A percentile compares a stretch with the other conserved stretches of the same genome.
Evolutionary conservation across 257 asterid genomes (phyloP).

Genomic region (Solanum chiquidenum): DNA sequence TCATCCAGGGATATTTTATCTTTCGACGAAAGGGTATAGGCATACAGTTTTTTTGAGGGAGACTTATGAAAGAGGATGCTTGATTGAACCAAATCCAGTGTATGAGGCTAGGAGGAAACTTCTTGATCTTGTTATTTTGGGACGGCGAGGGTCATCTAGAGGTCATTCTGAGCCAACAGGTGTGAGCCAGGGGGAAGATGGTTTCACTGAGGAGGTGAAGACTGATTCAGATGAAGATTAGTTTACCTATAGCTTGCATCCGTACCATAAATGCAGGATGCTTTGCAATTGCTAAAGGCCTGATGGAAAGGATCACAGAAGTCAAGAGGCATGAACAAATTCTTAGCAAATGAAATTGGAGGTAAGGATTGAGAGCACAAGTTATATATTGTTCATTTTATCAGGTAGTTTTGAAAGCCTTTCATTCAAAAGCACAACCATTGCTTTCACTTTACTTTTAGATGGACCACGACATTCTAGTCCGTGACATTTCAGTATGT

Average conservation of each 20-base stretch:
- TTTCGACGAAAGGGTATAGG: slow-evolving; percentile 77
- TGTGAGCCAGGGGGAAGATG: slow-evolving; percentile 21
- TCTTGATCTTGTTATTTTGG: slow-evolving; percentile 64
- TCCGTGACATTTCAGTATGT: background rate
- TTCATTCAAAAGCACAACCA: background rate
- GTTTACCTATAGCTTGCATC: background rate
- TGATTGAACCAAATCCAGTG: slow-evolving; percentile 63
- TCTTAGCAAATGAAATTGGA: background rate
- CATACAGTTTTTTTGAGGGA: slow-evolving; percentile 82
- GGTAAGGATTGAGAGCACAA: background rate
- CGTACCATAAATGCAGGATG: background rate
- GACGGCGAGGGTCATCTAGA: slow-evolving; percentile 55
- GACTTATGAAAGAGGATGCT: slow-evolving; percentile 80
- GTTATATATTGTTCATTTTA: background rate
- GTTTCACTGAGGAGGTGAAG: slow-evolving; percentile 16
- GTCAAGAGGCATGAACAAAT: background rate
- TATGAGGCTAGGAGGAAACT: slow-evolving; percentile 80
- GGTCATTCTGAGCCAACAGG: slow-evolving; percentile 10
- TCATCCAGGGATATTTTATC: slow-evolving; percentile 81
- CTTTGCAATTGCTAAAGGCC: background rate
- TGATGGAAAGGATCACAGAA: background rate
- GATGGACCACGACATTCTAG: background rate
- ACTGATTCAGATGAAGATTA: slow-evolving; percentile 4
- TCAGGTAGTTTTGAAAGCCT: background rate
- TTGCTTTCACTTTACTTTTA: background rate